Evolutionary conservation across 192 early-diverging fungal species (phyloP).

Genomic region (Coemansia sp.): DNA sequence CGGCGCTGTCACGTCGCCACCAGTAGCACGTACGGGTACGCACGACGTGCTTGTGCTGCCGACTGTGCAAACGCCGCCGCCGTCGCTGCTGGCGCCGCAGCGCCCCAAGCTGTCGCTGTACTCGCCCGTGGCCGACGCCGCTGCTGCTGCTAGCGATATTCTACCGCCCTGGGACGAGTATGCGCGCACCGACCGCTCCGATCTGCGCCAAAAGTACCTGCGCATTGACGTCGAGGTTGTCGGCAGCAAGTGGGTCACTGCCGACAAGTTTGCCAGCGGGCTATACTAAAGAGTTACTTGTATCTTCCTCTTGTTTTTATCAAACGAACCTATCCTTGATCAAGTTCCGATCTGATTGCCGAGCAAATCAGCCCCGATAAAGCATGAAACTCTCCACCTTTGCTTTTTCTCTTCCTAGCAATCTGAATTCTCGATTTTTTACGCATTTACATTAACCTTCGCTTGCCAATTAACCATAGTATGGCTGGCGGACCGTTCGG

Average conservation of each 20-base stretch:
- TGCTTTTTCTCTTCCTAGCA: no score
- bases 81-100: not conserved
- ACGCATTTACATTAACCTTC: no score
- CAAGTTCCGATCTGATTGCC: no score
- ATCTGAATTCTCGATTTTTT: no score
- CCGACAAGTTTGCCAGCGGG: constrained; percentile 46
- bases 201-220: constrained; percentile 54
- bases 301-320: not conserved
- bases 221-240: constrained; percentile 72
- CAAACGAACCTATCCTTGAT: no score
- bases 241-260: constrained; percentile 52
- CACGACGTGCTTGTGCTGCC: not conserved
- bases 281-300: constrained; percentile 13
- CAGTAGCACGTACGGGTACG: constrained; percentile 2
- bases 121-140: constrained; percentile 29
- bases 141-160: not conserved
- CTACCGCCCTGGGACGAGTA: constrained; percentile 48
- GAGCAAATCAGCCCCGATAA: no score
- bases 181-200: constrained; percentile 8
- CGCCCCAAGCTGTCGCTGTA: constrained; percentile 46
- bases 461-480: no score
- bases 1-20: not conserved
- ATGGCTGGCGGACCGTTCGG: constrained; percentile 20
- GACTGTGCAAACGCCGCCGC: no score
- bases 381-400: no score